A percentile compares a stretch with the other conserved stretches of the same genome.
phyloP scores from a whole-genome alignment of 164 flowering plant species.

The Taxillus chinensis region DNA sequence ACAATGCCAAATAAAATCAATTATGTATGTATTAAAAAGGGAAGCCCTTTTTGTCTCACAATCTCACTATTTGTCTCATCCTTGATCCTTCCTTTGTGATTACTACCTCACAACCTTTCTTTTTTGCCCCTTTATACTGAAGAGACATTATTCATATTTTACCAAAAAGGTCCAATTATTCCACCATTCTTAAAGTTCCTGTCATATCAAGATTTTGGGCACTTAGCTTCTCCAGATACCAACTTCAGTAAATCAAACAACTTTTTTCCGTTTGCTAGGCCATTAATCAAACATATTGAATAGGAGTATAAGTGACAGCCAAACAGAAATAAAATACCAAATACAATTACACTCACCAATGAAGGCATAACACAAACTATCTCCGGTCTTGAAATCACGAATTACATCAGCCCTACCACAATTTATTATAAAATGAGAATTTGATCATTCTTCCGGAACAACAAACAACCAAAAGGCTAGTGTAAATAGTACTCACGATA shows the following conservation, averaged over 20 bases:
- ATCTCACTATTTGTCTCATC: background rate
- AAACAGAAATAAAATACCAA: background rate
- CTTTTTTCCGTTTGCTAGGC: too few relatives aligned
- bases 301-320: too few relatives aligned
- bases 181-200: too few relatives aligned
- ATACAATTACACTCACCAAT: slow-evolving; percentile 45
- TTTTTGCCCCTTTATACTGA: too few relatives aligned
- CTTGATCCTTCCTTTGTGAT: background rate
- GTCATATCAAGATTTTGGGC: too few relatives aligned
- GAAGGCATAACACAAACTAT: slow-evolving; percentile 88
- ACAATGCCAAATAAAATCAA: background rate
- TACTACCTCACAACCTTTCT: too few relatives aligned
- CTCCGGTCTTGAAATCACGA: slow-evolving; percentile 90
- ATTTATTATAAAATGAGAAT: background rate
- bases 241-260: too few relatives aligned
- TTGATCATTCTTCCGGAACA: background rate
- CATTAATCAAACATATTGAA: too few relatives aligned
- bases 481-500: slow-evolving; percentile 47
- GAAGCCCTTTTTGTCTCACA: background rate
- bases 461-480: background rate
- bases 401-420: slow-evolving; percentile 75
- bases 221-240: too few relatives aligned
- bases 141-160: too few relatives aligned
- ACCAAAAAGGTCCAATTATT: too few relatives aligned
- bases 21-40: background rate